phyloP scores from a whole-genome alignment of 495 filamentous ascomycete genomes.

The Xanthoparmelia taractica region DNA sequence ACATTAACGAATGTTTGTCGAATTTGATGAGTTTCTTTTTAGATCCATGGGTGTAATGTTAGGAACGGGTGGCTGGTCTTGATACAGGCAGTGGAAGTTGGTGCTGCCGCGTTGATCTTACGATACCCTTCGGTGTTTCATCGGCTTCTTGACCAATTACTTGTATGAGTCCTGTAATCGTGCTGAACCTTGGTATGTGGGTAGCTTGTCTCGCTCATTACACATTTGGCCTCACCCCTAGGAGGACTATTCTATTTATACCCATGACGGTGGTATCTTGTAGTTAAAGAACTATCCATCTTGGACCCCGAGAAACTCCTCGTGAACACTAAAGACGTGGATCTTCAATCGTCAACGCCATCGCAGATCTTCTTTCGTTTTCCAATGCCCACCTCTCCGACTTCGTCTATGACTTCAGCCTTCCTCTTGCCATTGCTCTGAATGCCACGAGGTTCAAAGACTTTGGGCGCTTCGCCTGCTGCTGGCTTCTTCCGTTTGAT shows the following conservation, averaged over 20 bases:
- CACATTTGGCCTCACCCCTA: background rate
- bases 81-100: background rate
- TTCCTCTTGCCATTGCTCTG: slow-evolving; percentile 38
- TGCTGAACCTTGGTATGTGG: background rate
- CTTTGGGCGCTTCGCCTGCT: slow-evolving; percentile 32
- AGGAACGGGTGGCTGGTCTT: background rate
- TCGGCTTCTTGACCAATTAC: background rate
- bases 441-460: background rate
- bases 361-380: slow-evolving; percentile 31
- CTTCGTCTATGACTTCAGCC: slow-evolving; percentile 34
- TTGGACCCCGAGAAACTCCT: background rate
- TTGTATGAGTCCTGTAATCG: background rate
- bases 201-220: background rate
- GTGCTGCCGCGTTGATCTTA: background rate
- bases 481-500: slow-evolving; percentile 65
- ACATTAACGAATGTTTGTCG: background rate
- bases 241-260: background rate
- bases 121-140: background rate
- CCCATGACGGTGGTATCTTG: background rate
- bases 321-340: background rate
- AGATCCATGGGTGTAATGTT: background rate
- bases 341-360: background rate
- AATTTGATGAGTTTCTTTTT: background rate
- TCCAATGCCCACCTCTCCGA: slow-evolving; percentile 27
- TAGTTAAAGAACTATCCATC: background rate